Evolutionary conservation across 352 stramenopile genomes (phyloP).

Genomic region (Sclerospora graminicola): DNA sequence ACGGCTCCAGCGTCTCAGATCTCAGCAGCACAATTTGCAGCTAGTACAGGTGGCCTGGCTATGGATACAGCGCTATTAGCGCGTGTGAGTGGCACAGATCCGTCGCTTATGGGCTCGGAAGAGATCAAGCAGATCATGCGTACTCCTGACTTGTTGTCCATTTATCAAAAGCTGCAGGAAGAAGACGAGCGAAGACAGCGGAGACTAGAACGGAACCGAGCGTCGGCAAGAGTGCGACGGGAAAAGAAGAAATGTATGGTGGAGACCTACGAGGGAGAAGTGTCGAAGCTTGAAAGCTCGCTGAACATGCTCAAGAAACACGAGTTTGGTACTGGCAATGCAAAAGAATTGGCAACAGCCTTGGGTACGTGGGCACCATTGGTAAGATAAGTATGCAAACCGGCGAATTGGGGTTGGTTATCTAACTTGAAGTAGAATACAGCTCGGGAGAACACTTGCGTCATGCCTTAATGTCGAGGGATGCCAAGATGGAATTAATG

Average conservation of each 20-base stretch:
- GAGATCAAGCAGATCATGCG: constrained; percentile 87
- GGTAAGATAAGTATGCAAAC: background rate
- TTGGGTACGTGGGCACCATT: constrained; percentile 35
- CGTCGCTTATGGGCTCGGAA: constrained; percentile 65
- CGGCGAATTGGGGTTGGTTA: background rate
- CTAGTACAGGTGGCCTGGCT: constrained; percentile 59
- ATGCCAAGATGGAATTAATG: constrained; percentile 76
- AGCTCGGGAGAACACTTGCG: constrained; percentile 66
- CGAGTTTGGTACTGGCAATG: constrained; percentile 58
- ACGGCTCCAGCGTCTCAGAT: constrained; percentile 33
- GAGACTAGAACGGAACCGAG: constrained; percentile 68
- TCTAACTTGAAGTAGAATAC: constrained; percentile 34
- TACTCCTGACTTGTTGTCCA: constrained; percentile 67
- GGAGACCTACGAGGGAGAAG: constrained; percentile 77
- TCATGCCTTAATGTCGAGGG: constrained; percentile 76
- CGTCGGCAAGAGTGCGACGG: constrained; percentile 66
- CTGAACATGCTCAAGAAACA: constrained; percentile 72
- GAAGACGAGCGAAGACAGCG: constrained; percentile 73
- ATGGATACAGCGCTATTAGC: constrained; percentile 74
- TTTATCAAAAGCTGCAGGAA: constrained; percentile 84
- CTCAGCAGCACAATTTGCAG: constrained; percentile 73
- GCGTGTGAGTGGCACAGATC: constrained; percentile 70
- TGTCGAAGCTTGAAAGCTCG: constrained; percentile 82
- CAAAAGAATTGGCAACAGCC: constrained; percentile 52
- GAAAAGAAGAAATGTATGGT: constrained; percentile 87